Conservation (phyloP, 495 filamentous ascomycete genomes). For the Hyaloscypha bicolor region DNA sequence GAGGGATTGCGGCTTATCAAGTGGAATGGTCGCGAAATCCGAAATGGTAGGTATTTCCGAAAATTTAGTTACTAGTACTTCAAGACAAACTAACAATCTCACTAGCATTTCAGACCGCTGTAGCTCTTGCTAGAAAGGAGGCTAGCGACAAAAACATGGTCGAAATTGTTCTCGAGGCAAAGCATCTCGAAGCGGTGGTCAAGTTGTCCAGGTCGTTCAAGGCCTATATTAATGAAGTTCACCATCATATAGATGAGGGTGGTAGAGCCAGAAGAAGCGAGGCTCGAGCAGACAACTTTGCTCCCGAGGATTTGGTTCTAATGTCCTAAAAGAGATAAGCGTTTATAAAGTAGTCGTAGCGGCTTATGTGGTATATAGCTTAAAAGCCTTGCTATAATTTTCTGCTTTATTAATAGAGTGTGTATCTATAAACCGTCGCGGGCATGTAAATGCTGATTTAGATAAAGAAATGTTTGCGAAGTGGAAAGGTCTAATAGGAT, state of each 20-base stretch:
- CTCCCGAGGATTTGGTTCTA: too few species aligned
- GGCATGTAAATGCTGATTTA: too few species aligned
- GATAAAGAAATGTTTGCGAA: too few species aligned
- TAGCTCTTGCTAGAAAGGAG: not conserved
- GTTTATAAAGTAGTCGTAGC: too few species aligned
- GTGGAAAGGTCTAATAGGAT: too few species aligned
- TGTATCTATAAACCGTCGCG: too few species aligned
- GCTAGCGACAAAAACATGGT: not conserved
- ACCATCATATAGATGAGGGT: not conserved
- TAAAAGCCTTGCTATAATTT: too few species aligned
- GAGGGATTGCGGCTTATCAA: constrained; percentile 16
- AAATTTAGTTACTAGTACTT: too few species aligned
- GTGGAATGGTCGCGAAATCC: constrained; percentile 38
- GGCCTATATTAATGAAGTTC: not conserved
- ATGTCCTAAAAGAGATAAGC: too few species aligned
- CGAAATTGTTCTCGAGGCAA: not conserved
- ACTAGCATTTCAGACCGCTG: not conserved
- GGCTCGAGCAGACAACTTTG: not conserved
- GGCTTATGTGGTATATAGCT: too few species aligned
- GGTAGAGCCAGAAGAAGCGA: not conserved
- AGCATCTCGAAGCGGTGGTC: not conserved
- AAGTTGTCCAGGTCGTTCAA: constrained; percentile 1
- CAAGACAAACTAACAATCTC: too few species aligned
- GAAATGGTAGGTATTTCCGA: constrained; percentile 9
- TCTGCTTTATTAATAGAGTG: too few species aligned